Base-by-base conservation (phyloP, 1,139 yeast genomes). In the Pichia cactophila region DNA sequence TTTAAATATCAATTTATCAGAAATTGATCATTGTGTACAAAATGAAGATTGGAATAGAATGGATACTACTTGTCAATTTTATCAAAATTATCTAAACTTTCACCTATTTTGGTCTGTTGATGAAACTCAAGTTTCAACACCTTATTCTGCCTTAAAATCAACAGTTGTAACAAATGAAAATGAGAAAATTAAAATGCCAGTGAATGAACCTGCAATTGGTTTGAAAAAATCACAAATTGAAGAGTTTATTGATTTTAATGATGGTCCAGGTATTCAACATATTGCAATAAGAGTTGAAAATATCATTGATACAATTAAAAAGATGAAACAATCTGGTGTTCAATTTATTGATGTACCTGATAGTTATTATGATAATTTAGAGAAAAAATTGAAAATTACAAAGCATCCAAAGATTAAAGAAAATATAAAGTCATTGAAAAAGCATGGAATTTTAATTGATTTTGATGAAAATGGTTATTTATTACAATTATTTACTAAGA, bases 251-350 rank as follows among this genome's bases (percentile, higher is more conserved):
- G 86, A 82, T 49, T 87, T 71, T 59, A 75, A 86, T 61, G 78
- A 78, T 43, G 95, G 95, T 0, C 83, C 95, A 0, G 95, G 95
- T 1, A 76, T 87, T 35, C 95, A 87, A 66, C 95, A 87, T 61
- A 71, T 87, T 60, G 95, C 95, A 0, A 64, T 86, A 31, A 67
- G 69, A 48, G 85, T 92, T 0, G 64, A 69, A 42, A 71, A 84
- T 62, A 86, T 87, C 37, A 59, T 86, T 31, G 62, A 63, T 1
- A 71, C 88, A 0, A 83, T 87, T n/a, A 54, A 62, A 1, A 66
- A 71, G 12, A 67, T 87, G 73, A 71, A 68, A 46, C 54, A 63
- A 26, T 69, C 87, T 45, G 95, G 95, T 1, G 76, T 81, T n/a
- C 81, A 79, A 56, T 87, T 87, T 63, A 83, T 86, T 54, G 56